Conservation (phyloP, 2,329 filamentous ascomycete species). For the Botryotinia convoluta region DNA sequence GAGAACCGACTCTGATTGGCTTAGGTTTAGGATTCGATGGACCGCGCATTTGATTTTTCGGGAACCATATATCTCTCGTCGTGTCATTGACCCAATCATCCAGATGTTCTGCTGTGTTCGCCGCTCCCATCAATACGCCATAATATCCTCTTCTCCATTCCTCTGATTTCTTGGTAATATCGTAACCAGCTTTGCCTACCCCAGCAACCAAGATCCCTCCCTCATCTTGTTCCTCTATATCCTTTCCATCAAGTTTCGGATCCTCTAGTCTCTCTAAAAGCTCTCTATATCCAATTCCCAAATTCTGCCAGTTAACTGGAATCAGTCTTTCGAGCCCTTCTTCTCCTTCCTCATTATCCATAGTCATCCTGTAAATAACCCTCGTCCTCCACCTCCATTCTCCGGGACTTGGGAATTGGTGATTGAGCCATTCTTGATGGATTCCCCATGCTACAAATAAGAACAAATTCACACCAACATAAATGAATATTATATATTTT, state of each 20-base stretch:
- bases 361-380: slow-evolving; percentile 60
- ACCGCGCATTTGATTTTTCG: slow-evolving; percentile 71
- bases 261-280: slow-evolving; percentile 69
- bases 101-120: slow-evolving; percentile 73
- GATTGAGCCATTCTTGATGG: slow-evolving; percentile 72
- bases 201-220: slow-evolving; percentile 54
- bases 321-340: slow-evolving; percentile 3
- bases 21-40: slow-evolving; percentile 79
- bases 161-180: slow-evolving; percentile 62
- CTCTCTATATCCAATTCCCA: slow-evolving; percentile 58
- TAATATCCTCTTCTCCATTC: slow-evolving; percentile 85
- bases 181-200: slow-evolving; percentile 46
- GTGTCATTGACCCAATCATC: slow-evolving; percentile 75
- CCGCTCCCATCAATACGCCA: slow-evolving; percentile 74
- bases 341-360: slow-evolving; percentile 28
- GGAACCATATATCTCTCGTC: slow-evolving; percentile 64
- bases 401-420: slow-evolving; percentile 72
- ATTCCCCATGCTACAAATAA: slow-evolving; percentile 62
- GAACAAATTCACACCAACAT: slow-evolving; percentile 59
- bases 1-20: slow-evolving; percentile 64
- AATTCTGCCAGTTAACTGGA: slow-evolving; percentile 61
- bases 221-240: slow-evolving; percentile 51
- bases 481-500: slow-evolving; percentile 65
- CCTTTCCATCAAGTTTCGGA: slow-evolving; percentile 63
- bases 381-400: slow-evolving; percentile 77